Percentiles rank a stretch among this genome's conserved stretches.
Evolutionary conservation across 2,329 filamentous ascomycete genomes (phyloP).

Genomic region (Knufia petricola): DNA sequence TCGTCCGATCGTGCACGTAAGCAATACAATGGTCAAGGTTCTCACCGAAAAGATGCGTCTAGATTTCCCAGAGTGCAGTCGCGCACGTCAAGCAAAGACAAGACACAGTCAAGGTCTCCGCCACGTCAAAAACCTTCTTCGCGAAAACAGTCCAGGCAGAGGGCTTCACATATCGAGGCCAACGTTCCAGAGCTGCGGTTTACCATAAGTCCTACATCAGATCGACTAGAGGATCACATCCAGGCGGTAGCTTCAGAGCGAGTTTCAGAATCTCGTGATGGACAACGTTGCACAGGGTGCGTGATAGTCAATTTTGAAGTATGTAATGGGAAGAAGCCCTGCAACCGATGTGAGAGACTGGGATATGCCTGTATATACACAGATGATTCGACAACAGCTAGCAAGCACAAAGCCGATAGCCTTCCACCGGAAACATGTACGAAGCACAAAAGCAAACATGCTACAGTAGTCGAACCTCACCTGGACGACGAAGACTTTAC

Average conservation of each 20-base stretch:
- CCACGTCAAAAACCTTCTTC: neutral
- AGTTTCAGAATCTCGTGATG: neutral
- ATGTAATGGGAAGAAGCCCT: conserved; percentile 5
- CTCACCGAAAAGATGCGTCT: too few relatives aligned
- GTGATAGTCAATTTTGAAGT: neutral
- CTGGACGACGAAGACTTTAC: too few relatives aligned
- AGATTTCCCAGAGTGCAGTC: too few relatives aligned
- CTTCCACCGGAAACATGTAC: neutral
- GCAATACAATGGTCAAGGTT: neutral
- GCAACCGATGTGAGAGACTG: conserved; percentile 1
- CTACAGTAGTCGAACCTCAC: too few relatives aligned
- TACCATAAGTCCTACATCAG: neutral
- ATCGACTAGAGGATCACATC: too few relatives aligned
- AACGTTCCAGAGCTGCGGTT: neutral
- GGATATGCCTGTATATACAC: conserved; percentile 2
- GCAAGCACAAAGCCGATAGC: neutral
- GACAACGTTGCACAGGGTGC: neutral
- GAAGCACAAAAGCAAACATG: neutral
- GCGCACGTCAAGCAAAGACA: neutral
- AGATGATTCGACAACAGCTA: neutral
- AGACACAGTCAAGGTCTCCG: neutral
- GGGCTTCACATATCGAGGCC: neutral
- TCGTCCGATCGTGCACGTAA: neutral
- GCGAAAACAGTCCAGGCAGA: neutral
- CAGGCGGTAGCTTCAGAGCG: neutral